Conservation (phyloP, 306 rosid species). For the Alnus glutinosa region DNA sequence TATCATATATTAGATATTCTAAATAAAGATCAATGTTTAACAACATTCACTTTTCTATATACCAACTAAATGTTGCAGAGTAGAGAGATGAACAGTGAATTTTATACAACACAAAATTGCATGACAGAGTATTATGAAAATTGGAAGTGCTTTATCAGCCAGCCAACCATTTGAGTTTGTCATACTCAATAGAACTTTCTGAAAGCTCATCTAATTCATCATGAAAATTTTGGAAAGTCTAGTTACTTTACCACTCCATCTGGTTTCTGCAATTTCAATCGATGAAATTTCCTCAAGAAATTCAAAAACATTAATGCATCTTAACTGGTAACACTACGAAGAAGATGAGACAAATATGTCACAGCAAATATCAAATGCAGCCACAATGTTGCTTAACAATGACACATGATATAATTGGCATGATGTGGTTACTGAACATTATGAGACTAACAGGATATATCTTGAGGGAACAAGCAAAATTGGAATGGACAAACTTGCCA, state of each 20-base stretch:
- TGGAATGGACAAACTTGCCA: conserved; percentile 53
- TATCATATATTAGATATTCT: neutral
- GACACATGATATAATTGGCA: conserved; percentile 1
- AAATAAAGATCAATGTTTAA: neutral
- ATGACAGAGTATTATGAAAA: neutral
- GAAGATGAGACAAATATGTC: neutral
- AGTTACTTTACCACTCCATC: neutral
- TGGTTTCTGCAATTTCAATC: neutral
- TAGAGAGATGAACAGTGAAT: neutral
- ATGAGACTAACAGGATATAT: neutral
- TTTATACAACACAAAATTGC: neutral
- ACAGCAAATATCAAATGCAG: neutral
- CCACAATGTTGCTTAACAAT: neutral
- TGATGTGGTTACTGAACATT: neutral
- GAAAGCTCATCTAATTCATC: neutral
- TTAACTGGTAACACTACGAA: neutral
- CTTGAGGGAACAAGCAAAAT: neutral
- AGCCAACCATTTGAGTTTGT: neutral
- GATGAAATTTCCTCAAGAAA: neutral
- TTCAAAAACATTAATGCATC: neutral
- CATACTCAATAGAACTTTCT: neutral
- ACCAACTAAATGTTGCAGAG: neutral
- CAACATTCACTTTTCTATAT: neutral
- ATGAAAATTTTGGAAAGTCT: neutral
- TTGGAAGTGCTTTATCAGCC: neutral